Percentiles rank a stretch among this genome's conserved stretches.
These are phyloP conservation scores for Falciphora oryzae DNA, from an alignment of 2,329 filamentous ascomycete genomes.

Conservation along the genomic window DNA sequence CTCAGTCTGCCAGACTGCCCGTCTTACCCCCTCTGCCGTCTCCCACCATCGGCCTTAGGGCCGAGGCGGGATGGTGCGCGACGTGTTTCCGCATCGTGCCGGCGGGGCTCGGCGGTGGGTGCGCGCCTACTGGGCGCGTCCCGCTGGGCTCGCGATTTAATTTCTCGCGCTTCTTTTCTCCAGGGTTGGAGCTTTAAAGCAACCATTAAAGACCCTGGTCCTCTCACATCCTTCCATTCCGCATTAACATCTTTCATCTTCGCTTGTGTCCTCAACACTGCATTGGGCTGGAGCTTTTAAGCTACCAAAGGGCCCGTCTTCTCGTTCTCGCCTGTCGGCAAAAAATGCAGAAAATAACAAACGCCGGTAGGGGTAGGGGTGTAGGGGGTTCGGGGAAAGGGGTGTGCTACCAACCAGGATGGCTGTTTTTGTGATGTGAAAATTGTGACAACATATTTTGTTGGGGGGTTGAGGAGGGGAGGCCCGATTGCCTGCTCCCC, in stretches of 20 bases:
- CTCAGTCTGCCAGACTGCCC: not conserved
- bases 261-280: slow-evolving; percentile 7
- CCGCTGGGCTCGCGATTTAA: not conserved
- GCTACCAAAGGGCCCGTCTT: slow-evolving; percentile 51
- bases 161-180: slow-evolving; percentile 1
- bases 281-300: slow-evolving; percentile 58
- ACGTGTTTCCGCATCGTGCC: not conserved
- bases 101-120: not conserved
- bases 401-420: not conserved
- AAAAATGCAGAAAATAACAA: slow-evolving; percentile 19
- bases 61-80: not conserved
- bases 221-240: slow-evolving; percentile 23
- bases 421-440: not conserved
- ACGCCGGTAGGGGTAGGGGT: slow-evolving; percentile 12
- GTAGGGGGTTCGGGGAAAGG: slow-evolving; percentile 3
- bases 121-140: slow-evolving; percentile 1
- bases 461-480: not conserved
- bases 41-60: not conserved
- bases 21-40: not conserved
- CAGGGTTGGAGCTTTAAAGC: slow-evolving; percentile 45
- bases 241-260: slow-evolving; percentile 16
- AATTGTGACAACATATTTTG: not conserved
- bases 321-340: slow-evolving; percentile 14
- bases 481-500: not conserved
- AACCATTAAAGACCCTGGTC: slow-evolving; percentile 40